These are phyloP conservation scores for Phytopythium aichiense DNA, from an alignment of 352 stramenopile genomes.

Conservation along the genomic window DNA sequence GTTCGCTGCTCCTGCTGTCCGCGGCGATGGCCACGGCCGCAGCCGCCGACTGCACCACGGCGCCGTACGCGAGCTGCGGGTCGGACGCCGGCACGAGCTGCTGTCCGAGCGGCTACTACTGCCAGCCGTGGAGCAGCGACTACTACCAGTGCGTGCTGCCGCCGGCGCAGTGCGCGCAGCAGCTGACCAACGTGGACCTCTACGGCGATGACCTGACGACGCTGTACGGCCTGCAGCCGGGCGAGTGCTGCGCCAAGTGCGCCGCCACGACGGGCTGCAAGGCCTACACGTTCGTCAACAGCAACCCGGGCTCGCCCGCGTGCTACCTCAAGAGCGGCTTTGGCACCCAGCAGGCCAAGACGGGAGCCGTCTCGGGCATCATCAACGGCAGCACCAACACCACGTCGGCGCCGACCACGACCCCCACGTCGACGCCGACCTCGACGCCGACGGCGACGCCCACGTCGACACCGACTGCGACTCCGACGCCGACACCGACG, in stretches of 20 bases:
- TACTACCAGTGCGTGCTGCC: conserved; percentile 22
- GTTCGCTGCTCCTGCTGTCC: background rate
- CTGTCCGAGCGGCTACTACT: conserved; percentile 17
- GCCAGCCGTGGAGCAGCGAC: conserved; percentile 15
- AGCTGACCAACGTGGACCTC: conserved; percentile 28
- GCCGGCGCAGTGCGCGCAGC: conserved; percentile 16
- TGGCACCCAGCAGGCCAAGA: conserved; percentile 5
- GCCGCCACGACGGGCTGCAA: conserved; percentile 17
- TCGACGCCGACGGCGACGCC: conserved; percentile 12
- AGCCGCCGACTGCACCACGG: conserved; percentile 4
- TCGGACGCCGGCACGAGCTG: conserved; percentile 8
- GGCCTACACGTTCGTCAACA: conserved; percentile 43
- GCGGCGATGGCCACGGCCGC: background rate
- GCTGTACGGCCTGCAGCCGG: conserved; percentile 21
- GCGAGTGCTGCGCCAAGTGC: conserved; percentile 27
- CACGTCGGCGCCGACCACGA: background rate
- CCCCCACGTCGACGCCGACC: conserved; percentile 11
- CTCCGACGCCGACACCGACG: conserved; percentile 5
- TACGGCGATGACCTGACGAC: conserved; percentile 21
- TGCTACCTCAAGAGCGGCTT: conserved; percentile 36
- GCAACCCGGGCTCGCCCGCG: conserved; percentile 17
- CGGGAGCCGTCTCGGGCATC: conserved; percentile 31
- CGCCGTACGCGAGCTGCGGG: conserved; percentile 5
- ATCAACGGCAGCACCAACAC: conserved; percentile 12
- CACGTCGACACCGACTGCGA: conserved; percentile 16